Conservation (phyloP, 441 rosid genomes). For the Francoa sonchifolia region DNA sequence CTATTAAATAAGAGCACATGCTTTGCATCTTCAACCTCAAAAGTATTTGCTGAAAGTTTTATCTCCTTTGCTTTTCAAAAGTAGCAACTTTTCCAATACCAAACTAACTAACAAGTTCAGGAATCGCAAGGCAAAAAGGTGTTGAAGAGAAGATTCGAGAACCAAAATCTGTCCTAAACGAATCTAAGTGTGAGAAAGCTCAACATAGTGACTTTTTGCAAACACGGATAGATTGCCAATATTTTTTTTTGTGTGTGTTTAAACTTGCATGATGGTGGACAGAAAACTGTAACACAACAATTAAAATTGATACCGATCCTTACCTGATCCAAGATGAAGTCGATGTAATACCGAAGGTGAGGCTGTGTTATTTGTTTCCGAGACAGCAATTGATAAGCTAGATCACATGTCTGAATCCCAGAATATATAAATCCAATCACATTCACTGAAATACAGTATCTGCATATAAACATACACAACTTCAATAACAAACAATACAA, state of each 20-base stretch:
- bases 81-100: conserved; percentile 2
- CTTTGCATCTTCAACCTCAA: not conserved
- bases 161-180: too few species aligned
- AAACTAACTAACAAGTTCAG: not conserved
- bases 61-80: conserved; percentile 8
- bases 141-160: not conserved
- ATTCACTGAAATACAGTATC: conserved; percentile 12
- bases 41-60: not conserved
- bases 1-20: too few species aligned
- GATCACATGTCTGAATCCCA: conserved; percentile 3
- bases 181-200: too few species aligned
- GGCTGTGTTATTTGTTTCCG: not conserved
- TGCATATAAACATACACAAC: not conserved
- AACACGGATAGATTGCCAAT: not conserved
- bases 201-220: too few species aligned
- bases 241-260: too few species aligned
- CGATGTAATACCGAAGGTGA: conserved; percentile 1
- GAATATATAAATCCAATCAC: conserved; percentile 11
- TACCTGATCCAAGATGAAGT: conserved; percentile 5
- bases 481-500: too few species aligned
- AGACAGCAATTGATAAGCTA: conserved; percentile 3
- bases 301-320: too few species aligned
- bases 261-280: too few species aligned
- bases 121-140: conserved; percentile 11
- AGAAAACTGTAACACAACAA: too few species aligned